Base-by-base conservation (phyloP, 345 rosid genomes). In the Eucalyptus tenuipes region DNA sequence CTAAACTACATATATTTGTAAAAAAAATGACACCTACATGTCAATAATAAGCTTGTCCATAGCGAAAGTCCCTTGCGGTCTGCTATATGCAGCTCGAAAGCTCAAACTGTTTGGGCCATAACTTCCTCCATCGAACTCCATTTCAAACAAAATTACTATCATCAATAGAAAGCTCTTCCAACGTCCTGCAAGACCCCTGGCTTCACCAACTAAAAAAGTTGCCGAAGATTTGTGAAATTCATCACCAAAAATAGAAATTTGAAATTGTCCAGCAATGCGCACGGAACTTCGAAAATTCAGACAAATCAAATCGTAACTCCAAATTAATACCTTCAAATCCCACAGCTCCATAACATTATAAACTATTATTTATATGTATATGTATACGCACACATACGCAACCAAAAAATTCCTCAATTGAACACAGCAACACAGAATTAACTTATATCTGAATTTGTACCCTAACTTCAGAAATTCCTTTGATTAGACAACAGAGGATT, bases 41-140 rank as follows among this genome's bases (percentile, higher is more conserved):
- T 15, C 9, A 64, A 4, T 4, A 14, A 64, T 29, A 64, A n/a
- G 5, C 75, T 64, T 1, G 10, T 37, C 31, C 37, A n/a, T 64
- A 61, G 14, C 0, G 6, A 3, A n/a, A 4, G 10, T 15, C 37
- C 8, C n/a, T 61, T 27, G 10, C 5, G 14, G 3, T 13, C 1
- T n/a, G 5, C 10, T n/a, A 64, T 7, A 2, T 14, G 33, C 9
- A 64, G 17, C 37, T 13, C 7, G 31, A 9, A 1, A 7, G 5
- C 1, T 64, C 10, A 64, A n/a, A 14, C 14, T 64, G 37, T n/a
- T 14, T 2, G 3, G 37, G 8, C 5, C 37, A 64, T n/a, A 64
- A 64, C 33, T 61, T 13, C 18, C 5, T 29, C 16, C 10, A 3
- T 1, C 4, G 5, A 13, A 64, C 18, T 29, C 3, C 5, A 16